A percentile compares a stretch with the other conserved stretches of the same genome.
phyloP scores from a whole-genome alignment of 2,329 filamentous ascomycete species.

The Coniella vitis region DNA sequence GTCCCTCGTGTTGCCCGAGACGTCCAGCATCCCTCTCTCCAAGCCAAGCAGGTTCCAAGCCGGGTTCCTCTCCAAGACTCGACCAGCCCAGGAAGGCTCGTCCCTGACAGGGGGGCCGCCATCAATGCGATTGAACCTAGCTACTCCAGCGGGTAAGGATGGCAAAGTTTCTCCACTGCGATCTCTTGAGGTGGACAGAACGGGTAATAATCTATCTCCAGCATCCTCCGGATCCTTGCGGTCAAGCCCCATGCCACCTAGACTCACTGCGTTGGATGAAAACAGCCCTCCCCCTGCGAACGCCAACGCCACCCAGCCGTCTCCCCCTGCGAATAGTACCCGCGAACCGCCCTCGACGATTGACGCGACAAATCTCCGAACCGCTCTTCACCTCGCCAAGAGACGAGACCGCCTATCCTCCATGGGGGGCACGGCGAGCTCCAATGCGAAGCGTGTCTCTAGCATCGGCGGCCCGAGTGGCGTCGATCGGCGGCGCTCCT shows the following conservation, averaged over 20 bases:
- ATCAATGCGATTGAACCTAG: constrained; percentile 49
- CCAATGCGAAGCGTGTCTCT: constrained; percentile 37
- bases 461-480: constrained; percentile 33
- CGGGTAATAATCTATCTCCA: constrained; percentile 43
- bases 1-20: constrained; percentile 49
- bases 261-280: constrained; percentile 39
- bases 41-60: constrained; percentile 78
- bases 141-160: constrained; percentile 49
- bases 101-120: constrained; percentile 56
- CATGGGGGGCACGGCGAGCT: constrained; percentile 29
- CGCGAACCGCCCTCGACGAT: constrained; percentile 41
- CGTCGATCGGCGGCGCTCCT: constrained; percentile 22
- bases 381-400: constrained; percentile 47
- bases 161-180: constrained; percentile 40
- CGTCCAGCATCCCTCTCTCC: constrained; percentile 27
- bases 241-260: constrained; percentile 27
- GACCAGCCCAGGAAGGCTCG: constrained; percentile 40
- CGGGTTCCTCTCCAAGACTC: constrained; percentile 67
- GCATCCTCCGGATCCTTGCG: constrained; percentile 24
- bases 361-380: constrained; percentile 48
- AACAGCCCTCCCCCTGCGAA: constrained; percentile 42
- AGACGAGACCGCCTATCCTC: constrained; percentile 35
- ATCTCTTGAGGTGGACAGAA: constrained; percentile 41
- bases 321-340: constrained; percentile 35
- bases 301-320: constrained; percentile 27